Base-by-base conservation (phyloP, 1,284 basidiomycete genomes). In the Porogramme epimiltina region DNA sequence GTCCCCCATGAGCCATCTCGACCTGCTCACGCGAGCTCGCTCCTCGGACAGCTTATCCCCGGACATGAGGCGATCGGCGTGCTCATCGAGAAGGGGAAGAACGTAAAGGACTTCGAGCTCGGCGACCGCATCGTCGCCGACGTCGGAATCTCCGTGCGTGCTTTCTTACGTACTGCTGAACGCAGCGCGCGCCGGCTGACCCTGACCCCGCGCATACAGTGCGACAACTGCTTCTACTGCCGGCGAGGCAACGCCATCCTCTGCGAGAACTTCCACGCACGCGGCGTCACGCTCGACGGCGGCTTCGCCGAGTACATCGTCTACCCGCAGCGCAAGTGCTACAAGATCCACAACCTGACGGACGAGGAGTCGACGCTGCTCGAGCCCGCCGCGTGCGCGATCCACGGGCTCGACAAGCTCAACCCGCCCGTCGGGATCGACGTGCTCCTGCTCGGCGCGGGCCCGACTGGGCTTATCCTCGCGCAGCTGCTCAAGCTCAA, bases 401-500 rank as follows among this genome's bases (percentile, higher is more conserved):
- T 85, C 34, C 83, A 85, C 69, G 82, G 82, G 22, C 72, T 84
- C 56, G 82, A 85, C 71, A 79, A 81, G 66, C 74, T 85, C 52
- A 69, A 74, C 57, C 73, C 79, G 52, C 73, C 76, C 20, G 78
- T 81, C 55, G 83, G 82, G 42, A 69, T 78, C 49, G 79, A 79
- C 50, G 79, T 77, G 11, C 74, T 84, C 28, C 64, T 84, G 47
- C 75, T 84, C 56, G 74, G 72, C 22, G 70, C 75, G 2, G 74
- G 74, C 13, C 80, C 80, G 3, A 82, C 81, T 5, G 82, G 82
- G 52, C 70, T 84, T 36, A 80, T 84, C 57, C 74, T 85, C 33
- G 77, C 81, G 10, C 82, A 85, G 69, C 74, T 85, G 49, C 73
- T 85, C 59, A 81, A 82, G 67, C 67, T 77, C 50, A 81, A 81